Evolutionary conservation across 78 protist genomes (phyloP).

Genomic region (Cyanophora paradoxa): DNA sequence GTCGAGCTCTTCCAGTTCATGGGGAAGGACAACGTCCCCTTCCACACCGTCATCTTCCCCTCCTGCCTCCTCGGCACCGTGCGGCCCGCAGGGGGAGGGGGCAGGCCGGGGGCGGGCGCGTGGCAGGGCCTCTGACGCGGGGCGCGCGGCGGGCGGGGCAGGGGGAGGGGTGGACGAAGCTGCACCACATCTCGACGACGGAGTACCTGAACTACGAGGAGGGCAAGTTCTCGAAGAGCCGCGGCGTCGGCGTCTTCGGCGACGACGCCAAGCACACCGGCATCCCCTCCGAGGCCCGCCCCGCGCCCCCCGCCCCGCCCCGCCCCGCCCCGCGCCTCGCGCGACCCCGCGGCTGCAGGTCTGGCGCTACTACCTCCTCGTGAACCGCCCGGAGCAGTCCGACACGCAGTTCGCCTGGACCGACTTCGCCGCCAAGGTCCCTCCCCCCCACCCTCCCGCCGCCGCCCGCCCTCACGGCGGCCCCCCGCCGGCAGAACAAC

Average conservation of each 20-base stretch:
- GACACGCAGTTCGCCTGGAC: constrained; percentile 45
- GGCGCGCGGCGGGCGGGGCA: too few relatives aligned
- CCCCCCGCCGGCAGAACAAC: too few relatives aligned
- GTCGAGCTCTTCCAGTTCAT: constrained; percentile 73
- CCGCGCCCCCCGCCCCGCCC: too few relatives aligned
- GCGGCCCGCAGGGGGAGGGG: too few relatives aligned
- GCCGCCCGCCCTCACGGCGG: too few relatives aligned
- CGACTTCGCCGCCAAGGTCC: constrained; percentile 45
- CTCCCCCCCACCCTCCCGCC: too few relatives aligned
- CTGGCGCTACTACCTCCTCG: constrained; percentile 68
- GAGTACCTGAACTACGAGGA: constrained; percentile 82
- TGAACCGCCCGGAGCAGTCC: constrained; percentile 64
- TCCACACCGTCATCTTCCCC: constrained; percentile 89
- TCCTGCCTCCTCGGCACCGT: constrained; percentile 55
- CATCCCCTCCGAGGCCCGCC: too few relatives aligned
- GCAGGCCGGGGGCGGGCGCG: too few relatives aligned
- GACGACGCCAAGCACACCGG: constrained; percentile 59
- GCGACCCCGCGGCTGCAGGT: too few relatives aligned
- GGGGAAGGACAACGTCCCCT: constrained; percentile 77
- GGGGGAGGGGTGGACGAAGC: constrained; percentile 32
- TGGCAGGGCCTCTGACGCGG: too few relatives aligned
- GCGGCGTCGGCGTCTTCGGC: constrained; percentile 85
- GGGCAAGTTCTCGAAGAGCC: constrained; percentile 70
- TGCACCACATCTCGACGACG: constrained; percentile 44
- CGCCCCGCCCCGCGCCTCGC: too few relatives aligned